These are phyloP conservation scores for Voacanga thouarsii DNA, from an alignment of 257 asterid species.

Conservation along the genomic window DNA sequence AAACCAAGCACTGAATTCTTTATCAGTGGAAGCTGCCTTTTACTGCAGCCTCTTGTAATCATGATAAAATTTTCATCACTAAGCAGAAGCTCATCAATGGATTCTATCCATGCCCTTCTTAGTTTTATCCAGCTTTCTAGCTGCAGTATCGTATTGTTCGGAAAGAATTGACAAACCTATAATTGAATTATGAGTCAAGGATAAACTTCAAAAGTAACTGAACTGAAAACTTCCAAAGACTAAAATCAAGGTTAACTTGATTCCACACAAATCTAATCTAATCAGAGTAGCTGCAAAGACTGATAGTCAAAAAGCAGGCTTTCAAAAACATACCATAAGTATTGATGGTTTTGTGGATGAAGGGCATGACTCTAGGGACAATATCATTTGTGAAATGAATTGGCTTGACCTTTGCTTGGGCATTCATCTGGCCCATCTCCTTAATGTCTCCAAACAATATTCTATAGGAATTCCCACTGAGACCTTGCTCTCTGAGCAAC, in stretches of 20 bases:
- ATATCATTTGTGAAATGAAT: constrained; percentile 20
- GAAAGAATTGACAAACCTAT: background rate
- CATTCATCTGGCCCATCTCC: constrained; percentile 14
- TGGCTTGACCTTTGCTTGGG: constrained; percentile 26
- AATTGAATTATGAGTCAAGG: too few species aligned
- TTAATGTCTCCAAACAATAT: constrained; percentile 27
- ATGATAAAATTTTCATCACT: background rate
- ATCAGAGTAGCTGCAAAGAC: too few species aligned
- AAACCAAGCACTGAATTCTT: background rate
- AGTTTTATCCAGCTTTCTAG: too few species aligned
- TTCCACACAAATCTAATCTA: too few species aligned
- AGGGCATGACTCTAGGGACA: constrained; percentile 23
- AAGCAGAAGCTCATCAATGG: too few species aligned
- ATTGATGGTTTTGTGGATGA: constrained; percentile 18
- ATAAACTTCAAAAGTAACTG: background rate
- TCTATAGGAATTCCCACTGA: constrained; percentile 28
- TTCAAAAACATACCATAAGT: background rate
- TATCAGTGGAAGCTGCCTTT: background rate
- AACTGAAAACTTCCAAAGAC: too few species aligned
- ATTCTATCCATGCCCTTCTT: too few species aligned
- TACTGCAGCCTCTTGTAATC: too few species aligned
- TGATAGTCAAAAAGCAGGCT: too few species aligned
- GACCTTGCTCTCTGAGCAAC: constrained; percentile 22
- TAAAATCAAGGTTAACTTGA: background rate
- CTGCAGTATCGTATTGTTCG: too few species aligned